phyloP scores from a whole-genome alignment of 805 yeast species.

The Ogataea trehalophila region DNA sequence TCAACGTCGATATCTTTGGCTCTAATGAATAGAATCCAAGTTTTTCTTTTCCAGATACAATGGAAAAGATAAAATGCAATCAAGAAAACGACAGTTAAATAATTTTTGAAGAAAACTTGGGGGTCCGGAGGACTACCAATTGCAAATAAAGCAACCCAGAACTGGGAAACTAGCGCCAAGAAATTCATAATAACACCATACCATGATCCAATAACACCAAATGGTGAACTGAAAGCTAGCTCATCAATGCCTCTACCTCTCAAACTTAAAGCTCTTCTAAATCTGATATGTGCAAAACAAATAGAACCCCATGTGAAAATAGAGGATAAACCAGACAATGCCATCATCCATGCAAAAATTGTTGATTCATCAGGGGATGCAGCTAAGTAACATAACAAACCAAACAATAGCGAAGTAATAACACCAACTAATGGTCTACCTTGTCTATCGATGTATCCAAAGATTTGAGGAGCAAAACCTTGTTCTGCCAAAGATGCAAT shows the following conservation, averaged over 20 bases:
- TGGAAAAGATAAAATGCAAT: constrained; percentile 38
- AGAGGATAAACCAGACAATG: constrained; percentile 71
- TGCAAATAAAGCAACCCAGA: constrained; percentile 79
- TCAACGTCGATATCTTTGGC: constrained; percentile 51
- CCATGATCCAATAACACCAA: constrained; percentile 62
- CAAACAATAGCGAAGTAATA: constrained; percentile 44
- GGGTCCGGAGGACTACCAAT: constrained; percentile 48
- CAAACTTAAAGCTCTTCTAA: constrained; percentile 56
- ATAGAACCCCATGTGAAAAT: constrained; percentile 75
- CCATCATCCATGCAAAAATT: constrained; percentile 68
- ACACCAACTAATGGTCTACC: constrained; percentile 80
- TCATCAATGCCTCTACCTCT: constrained; percentile 67
- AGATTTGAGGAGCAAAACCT: constrained; percentile 57
- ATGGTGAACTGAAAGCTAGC: constrained; percentile 57
- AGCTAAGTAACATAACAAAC: constrained; percentile 54
- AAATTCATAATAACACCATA: constrained; percentile 54
- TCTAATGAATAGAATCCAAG: constrained; percentile 41
- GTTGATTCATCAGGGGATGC: constrained; percentile 50
- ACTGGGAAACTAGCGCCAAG: constrained; percentile 64
- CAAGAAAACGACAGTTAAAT: constrained; percentile 59
- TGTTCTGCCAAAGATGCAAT: constrained; percentile 62
- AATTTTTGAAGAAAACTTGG: constrained; percentile 53
- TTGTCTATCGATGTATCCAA: constrained; percentile 63
- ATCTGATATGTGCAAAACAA: constrained; percentile 60
- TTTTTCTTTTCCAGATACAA: constrained; percentile 33